phyloP scores from a whole-genome alignment of 176 grass and related monocot genomes.

The Oryza brachyantha region DNA sequence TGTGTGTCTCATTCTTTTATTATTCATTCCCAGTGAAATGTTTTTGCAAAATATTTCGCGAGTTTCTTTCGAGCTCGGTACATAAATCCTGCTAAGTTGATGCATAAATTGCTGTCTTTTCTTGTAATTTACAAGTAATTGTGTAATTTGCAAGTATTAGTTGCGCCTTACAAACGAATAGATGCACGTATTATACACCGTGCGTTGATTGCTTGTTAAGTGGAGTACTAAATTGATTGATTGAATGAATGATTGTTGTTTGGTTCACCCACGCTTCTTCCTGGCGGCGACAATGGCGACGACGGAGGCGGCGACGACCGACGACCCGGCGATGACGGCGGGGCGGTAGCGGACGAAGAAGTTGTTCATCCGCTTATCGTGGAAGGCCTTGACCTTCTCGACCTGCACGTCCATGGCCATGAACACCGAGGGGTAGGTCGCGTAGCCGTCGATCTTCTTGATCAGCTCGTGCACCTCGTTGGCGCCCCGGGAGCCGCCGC shows the following conservation, averaged over 20 bases:
- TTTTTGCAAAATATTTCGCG: neutral
- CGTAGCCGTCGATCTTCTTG: constrained; percentile 43
- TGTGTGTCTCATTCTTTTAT: neutral
- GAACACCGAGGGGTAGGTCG: constrained; percentile 55
- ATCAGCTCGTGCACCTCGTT: constrained; percentile 32
- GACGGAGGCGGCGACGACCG: constrained; percentile 39
- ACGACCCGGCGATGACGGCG: constrained; percentile 40
- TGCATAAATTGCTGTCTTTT: no score
- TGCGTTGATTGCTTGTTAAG: no score
- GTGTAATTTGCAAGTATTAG: no score
- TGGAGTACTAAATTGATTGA: no score
- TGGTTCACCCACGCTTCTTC: constrained; percentile 21
- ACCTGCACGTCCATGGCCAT: constrained; percentile 47
- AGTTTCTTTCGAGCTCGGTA: neutral
- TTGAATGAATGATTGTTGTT: neutral
- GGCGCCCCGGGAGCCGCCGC: constrained; percentile 10
- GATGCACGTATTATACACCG: neutral
- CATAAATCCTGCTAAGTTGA: no score
- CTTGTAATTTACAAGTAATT: no score
- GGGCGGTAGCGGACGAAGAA: constrained; percentile 51
- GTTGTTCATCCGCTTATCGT: constrained; percentile 43
- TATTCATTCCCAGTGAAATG: neutral
- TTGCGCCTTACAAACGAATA: neutral
- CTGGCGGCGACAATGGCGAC: constrained; percentile 31
- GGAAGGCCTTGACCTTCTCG: constrained; percentile 24